A percentile compares a stretch with the other conserved stretches of the same genome.
These are phyloP conservation scores for Trichosanthes truncata DNA, from an alignment of 306 rosid species.

Conservation along the genomic window DNA sequence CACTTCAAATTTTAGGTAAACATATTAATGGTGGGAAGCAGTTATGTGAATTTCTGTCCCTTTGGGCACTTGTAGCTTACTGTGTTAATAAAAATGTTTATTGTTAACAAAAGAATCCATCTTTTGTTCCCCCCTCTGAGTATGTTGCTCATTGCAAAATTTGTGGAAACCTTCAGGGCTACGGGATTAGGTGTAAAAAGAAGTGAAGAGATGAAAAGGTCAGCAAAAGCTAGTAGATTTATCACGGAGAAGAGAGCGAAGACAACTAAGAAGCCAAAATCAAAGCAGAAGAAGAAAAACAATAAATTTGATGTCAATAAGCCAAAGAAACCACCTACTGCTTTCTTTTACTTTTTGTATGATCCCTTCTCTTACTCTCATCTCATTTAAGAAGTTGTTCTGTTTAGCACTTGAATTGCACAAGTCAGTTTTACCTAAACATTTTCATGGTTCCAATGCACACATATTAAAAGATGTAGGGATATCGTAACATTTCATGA, in stretches of 20 bases:
- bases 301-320: constrained; percentile 55
- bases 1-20: background rate
- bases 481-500: background rate
- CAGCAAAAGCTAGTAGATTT: background rate
- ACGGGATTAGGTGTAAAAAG: background rate
- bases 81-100: background rate
- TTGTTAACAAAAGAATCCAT: background rate
- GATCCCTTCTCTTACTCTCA: constrained; percentile 1
- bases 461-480: background rate
- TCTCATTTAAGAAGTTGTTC: background rate
- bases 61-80: background rate
- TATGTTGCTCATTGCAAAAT: background rate
- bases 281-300: constrained; percentile 47
- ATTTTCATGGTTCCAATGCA: background rate
- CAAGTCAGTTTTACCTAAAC: background rate
- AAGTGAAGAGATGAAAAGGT: constrained; percentile 1
- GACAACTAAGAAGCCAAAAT: constrained; percentile 37
- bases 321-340: constrained; percentile 98
- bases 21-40: background rate
- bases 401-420: constrained; percentile 9
- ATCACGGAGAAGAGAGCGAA: constrained; percentile 17
- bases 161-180: constrained; percentile 1
- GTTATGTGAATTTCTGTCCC: background rate
- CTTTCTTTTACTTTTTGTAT: constrained; percentile 93
- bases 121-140: background rate